These are phyloP conservation scores for Opeltia flavorubescens DNA, from an alignment of 495 filamentous ascomycete genomes.

Conservation along the genomic window DNA sequence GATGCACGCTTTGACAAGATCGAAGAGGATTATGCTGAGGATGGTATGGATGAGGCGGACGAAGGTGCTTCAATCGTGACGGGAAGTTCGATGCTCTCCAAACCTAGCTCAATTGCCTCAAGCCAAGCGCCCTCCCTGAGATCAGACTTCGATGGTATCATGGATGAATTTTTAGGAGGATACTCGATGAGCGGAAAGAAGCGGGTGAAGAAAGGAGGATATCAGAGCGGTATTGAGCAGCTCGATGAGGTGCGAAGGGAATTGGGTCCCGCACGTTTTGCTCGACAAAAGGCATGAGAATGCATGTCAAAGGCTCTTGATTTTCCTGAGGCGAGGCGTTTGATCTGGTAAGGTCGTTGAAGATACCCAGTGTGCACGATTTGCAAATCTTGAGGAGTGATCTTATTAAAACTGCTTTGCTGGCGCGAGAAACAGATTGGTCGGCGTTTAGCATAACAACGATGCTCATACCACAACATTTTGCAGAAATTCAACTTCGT, in stretches of 20 bases:
- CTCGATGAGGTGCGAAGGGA: constrained; percentile 79
- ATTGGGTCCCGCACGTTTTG: constrained; percentile 56
- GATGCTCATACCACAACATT: too few species aligned
- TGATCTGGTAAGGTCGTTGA: too few species aligned
- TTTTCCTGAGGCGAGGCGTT: too few species aligned
- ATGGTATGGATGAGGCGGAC: constrained; percentile 45
- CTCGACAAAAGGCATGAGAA: background rate
- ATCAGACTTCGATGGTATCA: constrained; percentile 69
- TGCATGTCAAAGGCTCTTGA: too few species aligned
- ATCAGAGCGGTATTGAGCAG: constrained; percentile 68
- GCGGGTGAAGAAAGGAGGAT: constrained; percentile 68
- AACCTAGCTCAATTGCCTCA: constrained; percentile 30
- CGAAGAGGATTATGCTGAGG: constrained; percentile 68
- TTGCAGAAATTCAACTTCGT: too few species aligned
- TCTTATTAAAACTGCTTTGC: too few species aligned
- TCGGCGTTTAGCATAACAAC: too few species aligned
- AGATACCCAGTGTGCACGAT: too few species aligned
- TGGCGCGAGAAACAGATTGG: too few species aligned
- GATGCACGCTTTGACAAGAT: constrained; percentile 87
- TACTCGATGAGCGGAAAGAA: constrained; percentile 68
- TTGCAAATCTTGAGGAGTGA: too few species aligned
- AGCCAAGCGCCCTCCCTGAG: constrained; percentile 32
- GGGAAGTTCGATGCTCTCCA: constrained; percentile 22
- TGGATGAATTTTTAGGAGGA: constrained; percentile 82
- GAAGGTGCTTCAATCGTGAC: constrained; percentile 39